Conservation (phyloP, 1,139 yeast genomes). For the Blastobotrys ciferrii region DNA sequence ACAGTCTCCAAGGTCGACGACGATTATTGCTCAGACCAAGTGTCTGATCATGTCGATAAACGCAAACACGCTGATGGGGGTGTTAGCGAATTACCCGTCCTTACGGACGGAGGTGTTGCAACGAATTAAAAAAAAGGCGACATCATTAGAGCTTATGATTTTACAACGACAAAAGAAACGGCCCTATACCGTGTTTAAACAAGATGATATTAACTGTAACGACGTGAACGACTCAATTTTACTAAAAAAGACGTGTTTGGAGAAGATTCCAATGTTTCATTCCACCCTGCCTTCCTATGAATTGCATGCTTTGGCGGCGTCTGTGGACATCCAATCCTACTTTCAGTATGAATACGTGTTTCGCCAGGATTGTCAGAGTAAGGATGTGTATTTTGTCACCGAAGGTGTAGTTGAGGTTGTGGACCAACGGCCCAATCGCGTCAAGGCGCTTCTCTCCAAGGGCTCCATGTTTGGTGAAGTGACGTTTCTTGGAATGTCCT, state of each 20-base stretch:
- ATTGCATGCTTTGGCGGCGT: constrained; percentile 8
- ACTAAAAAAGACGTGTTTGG: not conserved
- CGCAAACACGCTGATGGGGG: constrained; percentile 52
- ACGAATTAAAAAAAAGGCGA: not conserved
- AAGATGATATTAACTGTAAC: not conserved
- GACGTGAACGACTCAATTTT: constrained; percentile 1
- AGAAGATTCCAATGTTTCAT: constrained; percentile 3
- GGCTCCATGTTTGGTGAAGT: constrained; percentile 77
- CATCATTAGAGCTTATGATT: not conserved
- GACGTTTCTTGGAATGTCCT: constrained; percentile 58
- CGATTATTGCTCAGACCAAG: constrained; percentile 68
- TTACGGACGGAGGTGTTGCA: constrained; percentile 3
- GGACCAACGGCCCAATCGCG: constrained; percentile 41
- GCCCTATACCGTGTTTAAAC: constrained; percentile 1
- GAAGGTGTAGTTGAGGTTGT: constrained; percentile 71
- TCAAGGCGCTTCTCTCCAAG: constrained; percentile 56
- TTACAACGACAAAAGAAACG: constrained; percentile 5
- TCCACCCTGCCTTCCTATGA: constrained; percentile 46
- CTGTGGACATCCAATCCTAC: constrained; percentile 30
- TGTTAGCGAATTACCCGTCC: constrained; percentile 16
- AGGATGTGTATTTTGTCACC: constrained; percentile 64
- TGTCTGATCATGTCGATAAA: constrained; percentile 68
- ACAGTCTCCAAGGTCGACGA: constrained; percentile 74
- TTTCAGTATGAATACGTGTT: constrained; percentile 58
- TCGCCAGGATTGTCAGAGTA: constrained; percentile 56